Base-by-base conservation (phyloP, 306 rosid genomes). In the Alnus rubra region DNA sequence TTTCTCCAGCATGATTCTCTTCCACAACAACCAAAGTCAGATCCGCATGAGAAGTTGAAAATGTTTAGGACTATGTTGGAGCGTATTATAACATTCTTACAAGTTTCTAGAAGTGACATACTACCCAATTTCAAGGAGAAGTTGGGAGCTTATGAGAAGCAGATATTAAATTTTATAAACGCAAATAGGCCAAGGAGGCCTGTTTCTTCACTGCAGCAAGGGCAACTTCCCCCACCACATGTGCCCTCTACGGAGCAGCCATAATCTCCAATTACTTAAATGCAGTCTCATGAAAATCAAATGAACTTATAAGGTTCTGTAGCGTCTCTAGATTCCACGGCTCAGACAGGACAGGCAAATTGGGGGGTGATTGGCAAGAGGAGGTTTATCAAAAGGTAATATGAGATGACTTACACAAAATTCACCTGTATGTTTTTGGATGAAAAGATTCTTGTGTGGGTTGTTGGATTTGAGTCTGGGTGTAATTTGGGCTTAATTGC, bases 331-430 rank as follows among this genome's bases (percentile, higher is more conserved):
- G 98, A 92, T 82, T 88, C 97, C 77, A 86, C 97, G 11, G 79
- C 87, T 47, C 97, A 84, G 86, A 86, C 86, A 54, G 89, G 90
- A 80, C 97, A 86, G 56, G 83, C 88, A 77, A 90, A 82, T 90
- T 23, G 28, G 94, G 91, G 35, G 88, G 67, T 73, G 97, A 91
- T 82, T 87, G 92, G 98, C 95, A 86, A 85, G 98, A 93, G 83
- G 98, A 88, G 81, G 77, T 82, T 70, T 91, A 82, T 85, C 97
- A 93, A 81, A 91, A 88, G 93, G 99, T 94, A 86, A 82, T 72
- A 28, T 65, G 79, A 62, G 74, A 47, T 11, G 52, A 60, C 69
- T 78, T 35, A 16, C 28, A 23, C 23, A 18, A 45, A 45, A 37
- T 5, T 39, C 13, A 65, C 10, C 7, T 39, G 4, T 19, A 67